Evolutionary conservation across 495 filamentous ascomycete species (phyloP).

Genomic region (Xylaria bambusicola): DNA sequence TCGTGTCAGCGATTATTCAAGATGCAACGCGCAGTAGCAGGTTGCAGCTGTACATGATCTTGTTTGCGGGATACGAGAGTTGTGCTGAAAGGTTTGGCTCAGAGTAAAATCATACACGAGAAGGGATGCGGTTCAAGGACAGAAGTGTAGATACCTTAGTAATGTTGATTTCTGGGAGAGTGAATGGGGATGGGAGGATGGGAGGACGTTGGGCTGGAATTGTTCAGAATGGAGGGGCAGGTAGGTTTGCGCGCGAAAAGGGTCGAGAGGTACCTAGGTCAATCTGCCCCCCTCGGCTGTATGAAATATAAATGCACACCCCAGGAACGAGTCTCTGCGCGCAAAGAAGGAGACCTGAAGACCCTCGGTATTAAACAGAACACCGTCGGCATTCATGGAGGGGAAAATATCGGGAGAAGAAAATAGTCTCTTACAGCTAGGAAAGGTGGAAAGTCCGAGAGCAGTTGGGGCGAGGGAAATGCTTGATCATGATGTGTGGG

Average conservation of each 20-base stretch:
- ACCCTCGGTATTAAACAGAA: too few species aligned
- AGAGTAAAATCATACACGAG: too few species aligned
- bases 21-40: neutral
- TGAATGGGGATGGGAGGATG: conserved; percentile 41
- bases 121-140: too few species aligned
- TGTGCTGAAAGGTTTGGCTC: too few species aligned
- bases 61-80: too few species aligned
- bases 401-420: conserved; percentile 9
- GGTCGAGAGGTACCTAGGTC: too few species aligned
- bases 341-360: neutral
- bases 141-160: too few species aligned
- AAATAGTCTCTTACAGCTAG: conserved; percentile 27
- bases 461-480: conserved; percentile 15
- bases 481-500: conserved; percentile 33
- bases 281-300: too few species aligned
- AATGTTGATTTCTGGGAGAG: too few species aligned
- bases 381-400: too few species aligned
- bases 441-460: conserved; percentile 23
- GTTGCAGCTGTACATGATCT: neutral
- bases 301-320: too few species aligned
- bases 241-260: too few species aligned
- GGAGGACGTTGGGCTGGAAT: conserved; percentile 17
- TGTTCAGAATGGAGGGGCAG: conserved; percentile 11
- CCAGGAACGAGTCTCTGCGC: neutral
- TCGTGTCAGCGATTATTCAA: neutral